Percentiles rank a stretch among this genome's conserved stretches.
These are phyloP conservation scores for Dendrobium nobile DNA, from an alignment of 106 monocot species.

Conservation along the genomic window DNA sequence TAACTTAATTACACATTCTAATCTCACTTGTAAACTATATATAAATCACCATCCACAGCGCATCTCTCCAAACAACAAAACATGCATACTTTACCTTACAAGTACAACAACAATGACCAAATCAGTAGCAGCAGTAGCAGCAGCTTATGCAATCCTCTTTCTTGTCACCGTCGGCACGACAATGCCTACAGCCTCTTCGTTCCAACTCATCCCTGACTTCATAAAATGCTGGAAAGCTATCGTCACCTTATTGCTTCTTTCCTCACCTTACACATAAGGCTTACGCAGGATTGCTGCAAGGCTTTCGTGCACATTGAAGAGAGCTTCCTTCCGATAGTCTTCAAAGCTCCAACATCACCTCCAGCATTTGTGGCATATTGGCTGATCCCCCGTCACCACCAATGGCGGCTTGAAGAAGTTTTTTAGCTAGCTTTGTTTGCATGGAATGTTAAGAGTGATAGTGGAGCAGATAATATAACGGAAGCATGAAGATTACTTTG, in stretches of 20 bases:
- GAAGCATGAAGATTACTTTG: too few relatives aligned
- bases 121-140: neutral
- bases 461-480: slow-evolving; percentile 15
- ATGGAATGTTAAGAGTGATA: neutral
- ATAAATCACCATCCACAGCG: too few relatives aligned
- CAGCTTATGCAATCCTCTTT: neutral
- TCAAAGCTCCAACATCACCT: neutral
- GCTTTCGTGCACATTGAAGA: neutral
- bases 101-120: neutral
- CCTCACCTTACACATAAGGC: neutral
- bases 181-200: neutral
- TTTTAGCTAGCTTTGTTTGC: too few relatives aligned
- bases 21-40: too few relatives aligned
- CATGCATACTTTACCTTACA: too few relatives aligned
- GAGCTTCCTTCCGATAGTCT: neutral
- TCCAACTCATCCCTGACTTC: neutral
- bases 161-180: neutral
- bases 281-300: neutral
- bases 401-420: too few relatives aligned
- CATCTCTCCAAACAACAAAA: too few relatives aligned
- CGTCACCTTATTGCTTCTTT: neutral
- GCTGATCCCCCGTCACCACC: too few relatives aligned
- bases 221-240: neutral
- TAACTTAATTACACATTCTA: too few relatives aligned
- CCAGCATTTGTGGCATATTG: neutral